These are phyloP conservation scores for Houttuynia cordata DNA, from an alignment of 164 flowering plant species.

Conservation along the genomic window DNA sequence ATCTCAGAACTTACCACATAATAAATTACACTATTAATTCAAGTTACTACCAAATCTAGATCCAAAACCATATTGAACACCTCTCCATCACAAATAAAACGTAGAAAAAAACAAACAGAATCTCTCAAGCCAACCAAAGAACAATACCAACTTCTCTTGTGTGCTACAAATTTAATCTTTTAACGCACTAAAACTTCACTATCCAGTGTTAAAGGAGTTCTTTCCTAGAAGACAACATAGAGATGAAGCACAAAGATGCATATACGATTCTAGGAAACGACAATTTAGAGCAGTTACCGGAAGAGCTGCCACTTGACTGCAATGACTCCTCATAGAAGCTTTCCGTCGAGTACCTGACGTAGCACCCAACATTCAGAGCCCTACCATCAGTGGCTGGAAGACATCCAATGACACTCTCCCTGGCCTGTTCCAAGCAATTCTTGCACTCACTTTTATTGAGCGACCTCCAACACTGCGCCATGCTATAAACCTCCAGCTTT, in stretches of 20 bases:
- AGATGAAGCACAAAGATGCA: background rate
- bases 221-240: background rate
- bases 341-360: constrained; percentile 11
- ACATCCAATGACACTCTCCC: background rate
- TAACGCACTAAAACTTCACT: too few species aligned
- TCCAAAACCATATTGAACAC: too few species aligned
- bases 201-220: too few species aligned
- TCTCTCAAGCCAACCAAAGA: too few species aligned
- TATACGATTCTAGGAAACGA: background rate
- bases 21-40: too few species aligned
- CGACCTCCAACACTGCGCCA: constrained; percentile 12
- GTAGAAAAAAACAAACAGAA: too few species aligned
- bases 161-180: too few species aligned
- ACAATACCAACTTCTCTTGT: too few species aligned
- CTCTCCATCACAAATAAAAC: too few species aligned
- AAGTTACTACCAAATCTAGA: too few species aligned
- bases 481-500: constrained; percentile 6
- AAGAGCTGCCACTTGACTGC: constrained; percentile 1
- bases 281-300: constrained; percentile 1
- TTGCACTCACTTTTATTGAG: constrained; percentile 4
- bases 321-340: constrained; percentile 1
- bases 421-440: constrained; percentile 7
- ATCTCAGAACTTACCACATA: too few species aligned
- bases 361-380: constrained; percentile 11
- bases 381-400: constrained; percentile 10